Evolutionary conservation across 2,329 filamentous ascomycete species (phyloP).

Genomic region (Phaeosphaeriaceae sp.): DNA sequence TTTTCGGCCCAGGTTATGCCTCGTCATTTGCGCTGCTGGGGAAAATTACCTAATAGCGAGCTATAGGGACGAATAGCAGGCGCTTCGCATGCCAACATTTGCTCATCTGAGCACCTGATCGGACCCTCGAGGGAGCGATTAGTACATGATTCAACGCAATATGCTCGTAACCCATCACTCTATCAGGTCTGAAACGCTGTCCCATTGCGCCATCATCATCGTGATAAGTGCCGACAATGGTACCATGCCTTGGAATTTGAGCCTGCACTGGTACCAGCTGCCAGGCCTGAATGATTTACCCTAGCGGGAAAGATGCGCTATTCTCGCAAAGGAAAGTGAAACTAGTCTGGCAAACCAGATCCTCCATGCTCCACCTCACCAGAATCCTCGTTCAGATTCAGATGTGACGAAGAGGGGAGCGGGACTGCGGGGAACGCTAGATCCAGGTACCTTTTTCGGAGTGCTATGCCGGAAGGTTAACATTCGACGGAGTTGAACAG

Average conservation of each 20-base stretch:
- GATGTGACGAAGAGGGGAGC: slow-evolving; percentile 16
- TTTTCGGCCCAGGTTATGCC: slow-evolving; percentile 26
- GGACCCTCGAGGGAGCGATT: slow-evolving; percentile 11
- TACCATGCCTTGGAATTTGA: background rate
- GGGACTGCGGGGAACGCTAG: slow-evolving; percentile 30
- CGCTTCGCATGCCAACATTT: slow-evolving; percentile 35
- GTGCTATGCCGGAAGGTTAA: background rate
- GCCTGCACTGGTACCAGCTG: slow-evolving; percentile 6
- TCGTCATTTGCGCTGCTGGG: slow-evolving; percentile 36
- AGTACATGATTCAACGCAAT: slow-evolving; percentile 27
- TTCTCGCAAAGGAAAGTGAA: slow-evolving; percentile 10
- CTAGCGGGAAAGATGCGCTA: slow-evolving; percentile 16
- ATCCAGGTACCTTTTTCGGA: slow-evolving; percentile 15
- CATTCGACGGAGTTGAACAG: slow-evolving; percentile 9
- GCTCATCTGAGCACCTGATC: slow-evolving; percentile 31
- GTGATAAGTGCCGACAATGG: background rate
- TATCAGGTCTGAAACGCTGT: slow-evolving; percentile 14
- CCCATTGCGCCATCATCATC: slow-evolving; percentile 1
- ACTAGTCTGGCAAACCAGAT: slow-evolving; percentile 28
- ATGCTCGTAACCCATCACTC: slow-evolving; percentile 24
- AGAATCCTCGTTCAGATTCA: slow-evolving; percentile 25
- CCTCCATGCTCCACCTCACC: slow-evolving; percentile 21
- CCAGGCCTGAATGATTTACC: slow-evolving; percentile 9
- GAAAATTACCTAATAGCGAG: slow-evolving; percentile 47
- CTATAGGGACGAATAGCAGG: slow-evolving; percentile 39